These are phyloP conservation scores for Iris pallida DNA, from an alignment of 116 monocot species.

Conservation along the genomic window DNA sequence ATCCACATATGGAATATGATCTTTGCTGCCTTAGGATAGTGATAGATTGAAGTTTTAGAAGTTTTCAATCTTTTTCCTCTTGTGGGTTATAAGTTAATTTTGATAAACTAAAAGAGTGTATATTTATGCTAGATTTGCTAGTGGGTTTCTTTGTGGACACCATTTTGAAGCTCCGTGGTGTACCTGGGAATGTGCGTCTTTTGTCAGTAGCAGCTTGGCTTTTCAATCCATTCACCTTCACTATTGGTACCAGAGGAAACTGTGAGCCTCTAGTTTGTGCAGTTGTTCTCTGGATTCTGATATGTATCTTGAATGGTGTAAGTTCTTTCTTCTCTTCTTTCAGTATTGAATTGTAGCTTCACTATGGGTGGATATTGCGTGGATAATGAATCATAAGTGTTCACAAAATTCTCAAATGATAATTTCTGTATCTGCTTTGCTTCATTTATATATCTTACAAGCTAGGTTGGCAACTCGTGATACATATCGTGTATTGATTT, in stretches of 20 bases:
- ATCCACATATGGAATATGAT: too few relatives aligned
- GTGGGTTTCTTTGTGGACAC: slow-evolving; percentile 68
- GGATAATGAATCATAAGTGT: background rate
- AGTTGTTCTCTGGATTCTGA: slow-evolving; percentile 75
- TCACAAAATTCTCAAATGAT: too few relatives aligned
- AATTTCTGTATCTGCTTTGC: too few relatives aligned
- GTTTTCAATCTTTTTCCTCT: too few relatives aligned
- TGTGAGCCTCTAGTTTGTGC: slow-evolving; percentile 93
- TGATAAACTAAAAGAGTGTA: background rate
- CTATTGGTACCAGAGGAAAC: slow-evolving; percentile 94
- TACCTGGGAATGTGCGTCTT: slow-evolving; percentile 51
- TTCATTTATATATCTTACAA: too few relatives aligned
- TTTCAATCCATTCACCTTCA: slow-evolving; percentile 91
- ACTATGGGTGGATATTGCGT: background rate
- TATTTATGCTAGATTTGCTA: slow-evolving; percentile 61
- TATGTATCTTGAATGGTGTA: slow-evolving; percentile 83
- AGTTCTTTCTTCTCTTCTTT: slow-evolving; percentile 11
- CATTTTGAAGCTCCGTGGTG: slow-evolving; percentile 62
- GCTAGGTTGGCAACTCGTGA: too few relatives aligned
- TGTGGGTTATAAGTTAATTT: too few relatives aligned
- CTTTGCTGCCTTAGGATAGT: too few relatives aligned
- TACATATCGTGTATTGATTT: too few relatives aligned
- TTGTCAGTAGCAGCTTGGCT: slow-evolving; percentile 75
- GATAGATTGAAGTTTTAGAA: too few relatives aligned
- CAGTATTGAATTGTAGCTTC: too few relatives aligned